Conservation (phyloP, 768 basidiomycete species). For the Cystoderma amianthinum region DNA sequence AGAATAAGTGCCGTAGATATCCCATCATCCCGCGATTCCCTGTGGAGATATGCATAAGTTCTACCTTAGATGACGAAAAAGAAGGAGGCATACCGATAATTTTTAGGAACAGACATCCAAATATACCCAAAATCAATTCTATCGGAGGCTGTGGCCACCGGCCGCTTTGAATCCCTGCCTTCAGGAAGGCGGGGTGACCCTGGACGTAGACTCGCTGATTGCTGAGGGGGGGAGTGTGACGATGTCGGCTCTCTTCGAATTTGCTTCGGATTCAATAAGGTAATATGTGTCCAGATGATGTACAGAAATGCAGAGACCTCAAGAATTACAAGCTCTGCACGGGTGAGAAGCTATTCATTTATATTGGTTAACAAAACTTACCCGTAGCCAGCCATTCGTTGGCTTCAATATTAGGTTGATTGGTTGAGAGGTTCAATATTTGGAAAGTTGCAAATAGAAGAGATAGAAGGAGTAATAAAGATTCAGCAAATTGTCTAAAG, state of each 20-base stretch:
- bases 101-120: conserved; percentile 90
- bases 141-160: conserved; percentile 16
- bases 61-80: neutral
- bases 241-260: conserved; percentile 8
- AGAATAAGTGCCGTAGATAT: conserved; percentile 78
- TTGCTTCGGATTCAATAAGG: conserved; percentile 22
- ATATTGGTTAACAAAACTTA: conserved; percentile 15
- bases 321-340: conserved; percentile 52
- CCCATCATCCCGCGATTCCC: conserved; percentile 82
- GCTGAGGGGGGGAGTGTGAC: conserved; percentile 8
- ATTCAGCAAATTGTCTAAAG: conserved; percentile 56
- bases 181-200: conserved; percentile 40
- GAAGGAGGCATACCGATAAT: conserved; percentile 58
- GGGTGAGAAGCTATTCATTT: neutral
- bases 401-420: conserved; percentile 14
- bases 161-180: conserved; percentile 37
- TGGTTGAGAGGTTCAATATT: conserved; percentile 26
- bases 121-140: conserved; percentile 62
- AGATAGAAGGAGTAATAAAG: conserved; percentile 55
- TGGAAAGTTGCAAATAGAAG: conserved; percentile 48
- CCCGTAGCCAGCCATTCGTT: conserved; percentile 47
- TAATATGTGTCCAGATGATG: conserved; percentile 53
- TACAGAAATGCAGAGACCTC: conserved; percentile 51
- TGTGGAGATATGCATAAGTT: conserved; percentile 16
- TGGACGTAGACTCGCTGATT: conserved; percentile 14